Percentiles rank a stretch among this genome's conserved stretches.
phyloP scores from a whole-genome alignment of 768 basidiomycete species.

The Panaeolus papilionaceus region DNA sequence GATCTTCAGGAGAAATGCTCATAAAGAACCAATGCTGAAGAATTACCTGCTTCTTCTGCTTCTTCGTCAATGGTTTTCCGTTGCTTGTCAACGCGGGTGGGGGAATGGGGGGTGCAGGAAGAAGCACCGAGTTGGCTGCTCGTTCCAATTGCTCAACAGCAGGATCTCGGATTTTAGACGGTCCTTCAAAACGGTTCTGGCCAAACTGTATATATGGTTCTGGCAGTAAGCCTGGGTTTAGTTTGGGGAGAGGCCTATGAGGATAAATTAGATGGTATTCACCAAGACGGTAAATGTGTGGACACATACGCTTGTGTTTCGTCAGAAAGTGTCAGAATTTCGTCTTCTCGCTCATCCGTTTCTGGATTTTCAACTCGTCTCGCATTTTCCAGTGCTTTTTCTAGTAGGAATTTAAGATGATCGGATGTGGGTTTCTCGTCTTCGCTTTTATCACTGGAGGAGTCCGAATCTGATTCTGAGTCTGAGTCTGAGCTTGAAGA shows the following conservation, averaged over 20 bases:
- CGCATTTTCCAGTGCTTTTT: conserved; percentile 63
- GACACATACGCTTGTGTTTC: conserved; percentile 42
- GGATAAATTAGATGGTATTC: conserved; percentile 18
- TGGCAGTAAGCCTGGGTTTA: conserved; percentile 73
- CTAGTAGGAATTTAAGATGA: conserved; percentile 66
- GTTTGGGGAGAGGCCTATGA: conserved; percentile 59
- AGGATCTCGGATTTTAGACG: conserved; percentile 62
- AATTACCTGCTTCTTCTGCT: conserved; percentile 71
- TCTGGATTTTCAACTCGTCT: conserved; percentile 37
- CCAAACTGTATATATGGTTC: conserved; percentile 67
- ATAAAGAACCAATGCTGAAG: conserved; percentile 1
- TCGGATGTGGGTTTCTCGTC: conserved; percentile 56
- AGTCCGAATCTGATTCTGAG: conserved; percentile 45
- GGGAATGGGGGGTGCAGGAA: conserved; percentile 67
- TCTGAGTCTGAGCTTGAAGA: conserved; percentile 43
- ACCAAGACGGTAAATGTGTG: neutral
- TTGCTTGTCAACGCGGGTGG: conserved; percentile 64
- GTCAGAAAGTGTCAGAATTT: conserved; percentile 32
- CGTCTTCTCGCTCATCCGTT: conserved; percentile 40
- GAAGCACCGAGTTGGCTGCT: conserved; percentile 52
- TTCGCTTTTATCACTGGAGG: conserved; percentile 47
- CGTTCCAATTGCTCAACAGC: conserved; percentile 60
- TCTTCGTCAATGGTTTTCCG: conserved; percentile 75
- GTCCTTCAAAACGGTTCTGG: conserved; percentile 46
- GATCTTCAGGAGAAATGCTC: neutral